Base-by-base conservation (phyloP, 1,139 yeast species). In the Geotrichum siamense region DNA sequence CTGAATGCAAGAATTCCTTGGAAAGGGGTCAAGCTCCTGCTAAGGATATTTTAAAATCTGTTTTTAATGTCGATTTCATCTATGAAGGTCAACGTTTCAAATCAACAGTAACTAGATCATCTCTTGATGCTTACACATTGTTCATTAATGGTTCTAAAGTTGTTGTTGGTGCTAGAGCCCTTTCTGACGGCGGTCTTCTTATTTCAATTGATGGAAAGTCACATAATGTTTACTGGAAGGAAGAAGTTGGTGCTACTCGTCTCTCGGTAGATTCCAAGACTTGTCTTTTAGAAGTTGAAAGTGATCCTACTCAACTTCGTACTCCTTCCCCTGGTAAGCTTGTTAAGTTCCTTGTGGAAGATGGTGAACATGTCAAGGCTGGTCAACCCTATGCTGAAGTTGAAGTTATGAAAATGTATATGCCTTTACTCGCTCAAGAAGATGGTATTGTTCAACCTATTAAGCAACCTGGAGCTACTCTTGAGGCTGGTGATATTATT, bases 301-400 rank as follows among this genome's bases (percentile, higher is more conserved):
- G 86, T 59, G 99, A 91, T 60, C 99, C 99, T 54, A 91, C 99
- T 39, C 98, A 93, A 70, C 74, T 93, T 61, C 81, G 97, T 70
- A 86, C 98, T 38, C 98, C 98, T 38, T 89, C 97, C 36, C 99
- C 98, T 44, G 99, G 99, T 73, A 91, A 93, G 68, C 76, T 91
- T 56, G 94, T 89, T 49, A 86, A 86, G 63, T 93, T 79, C 65
- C 73, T 91, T 57, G 94, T 91, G 50, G 97, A 91, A 61, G 83
- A 83, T 57, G 98, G 98, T 54, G 98, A 91, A 54, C 97, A 89
- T 59, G 78, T 91, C 56, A 69, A 69, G 51, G 80, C 94, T 50
- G 98, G 98, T 50, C 95, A 91, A 68, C 79, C 96, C 38, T 93
- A 78, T 60, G 98, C 98, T 38, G 98, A 91, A 69, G 96, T 91